phyloP scores from a whole-genome alignment of 345 rosid genomes.

The Eucalyptus cloeziana region DNA sequence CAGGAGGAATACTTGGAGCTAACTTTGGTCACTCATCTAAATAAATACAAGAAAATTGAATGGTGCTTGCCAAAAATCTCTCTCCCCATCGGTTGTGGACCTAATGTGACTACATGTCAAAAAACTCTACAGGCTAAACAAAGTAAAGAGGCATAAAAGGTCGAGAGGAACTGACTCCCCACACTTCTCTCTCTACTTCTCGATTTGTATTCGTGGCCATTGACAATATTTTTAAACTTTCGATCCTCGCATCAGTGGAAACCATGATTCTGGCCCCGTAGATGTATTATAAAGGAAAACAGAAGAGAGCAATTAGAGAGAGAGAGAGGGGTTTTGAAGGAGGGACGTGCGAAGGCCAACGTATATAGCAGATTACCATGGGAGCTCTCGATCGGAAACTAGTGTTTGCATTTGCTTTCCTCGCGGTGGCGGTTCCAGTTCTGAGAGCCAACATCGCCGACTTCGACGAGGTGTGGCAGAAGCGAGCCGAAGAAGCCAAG shows the following conservation, averaged over 20 bases:
- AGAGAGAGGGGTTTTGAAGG: background rate
- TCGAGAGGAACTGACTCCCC: background rate
- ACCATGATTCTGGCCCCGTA: background rate
- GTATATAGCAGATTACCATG: background rate
- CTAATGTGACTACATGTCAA: background rate
- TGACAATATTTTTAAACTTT: background rate
- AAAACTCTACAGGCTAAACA: background rate
- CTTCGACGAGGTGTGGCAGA: conserved; percentile 25
- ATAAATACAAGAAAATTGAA: background rate
- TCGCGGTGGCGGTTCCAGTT: conserved; percentile 3
- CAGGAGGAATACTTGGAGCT: background rate
- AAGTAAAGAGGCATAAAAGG: background rate
- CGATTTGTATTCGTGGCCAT: background rate
- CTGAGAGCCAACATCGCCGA: conserved; percentile 5
- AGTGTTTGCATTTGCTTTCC: conserved; percentile 1
- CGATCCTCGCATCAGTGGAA: background rate
- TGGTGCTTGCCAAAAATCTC: background rate
- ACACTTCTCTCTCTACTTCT: background rate
- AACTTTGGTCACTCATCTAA: background rate
- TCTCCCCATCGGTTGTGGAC: background rate
- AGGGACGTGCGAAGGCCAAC: background rate
- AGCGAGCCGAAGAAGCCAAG: conserved; percentile 20
- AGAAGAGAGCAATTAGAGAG: background rate
- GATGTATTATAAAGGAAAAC: background rate
- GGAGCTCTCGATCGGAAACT: background rate